Evolutionary conservation across 257 asterid species (phyloP), one percentile per base, ranked within the genome.

Genomic region (Penstemon eatonii): DNA sequence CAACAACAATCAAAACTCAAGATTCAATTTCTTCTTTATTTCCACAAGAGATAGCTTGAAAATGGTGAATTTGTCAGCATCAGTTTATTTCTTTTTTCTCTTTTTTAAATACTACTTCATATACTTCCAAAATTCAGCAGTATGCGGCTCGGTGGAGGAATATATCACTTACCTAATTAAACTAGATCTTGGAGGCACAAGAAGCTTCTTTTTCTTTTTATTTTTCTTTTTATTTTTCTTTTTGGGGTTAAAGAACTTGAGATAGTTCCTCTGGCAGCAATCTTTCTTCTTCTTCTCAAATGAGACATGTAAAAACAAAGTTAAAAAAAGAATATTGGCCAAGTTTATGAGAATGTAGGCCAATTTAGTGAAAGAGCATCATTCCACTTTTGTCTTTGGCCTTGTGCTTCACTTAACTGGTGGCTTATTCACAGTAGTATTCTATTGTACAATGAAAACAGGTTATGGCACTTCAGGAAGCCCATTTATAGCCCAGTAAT

Each of bases 391-490:
- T 3, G 38, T 19, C 39, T 65, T 57, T 41, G 6, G 9, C 42
- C 46, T 65, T 43, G 11, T 56, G 68, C 55, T 58, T 46, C 7
- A 63, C 39, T n/a, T 59, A 39, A 40, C 52, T 5, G 59, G 37
- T 55, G 19, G 56, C 59, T 78, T 49, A 60, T 57, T 45, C 18
- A 18, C 25, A 19, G 6, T 33, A 7, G 41, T 42, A 36, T 13
- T 59, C 33, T 55, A 18, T 65, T 60, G 52, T 67, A 56, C 62
- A 60, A 64, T 15, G 57, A 25, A 25, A 65, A 72, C 81, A 84
- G 93, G 77, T 68, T 74, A 84, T 82, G 87, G 85, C 83, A 25
- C 76, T 1, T 25, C 33, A 25, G 33, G 33, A 25, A 25, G 33
- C 33, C 33, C 33, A 25, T 25, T 25, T 1, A 25, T 25, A 25